A percentile compares a stretch with the other conserved stretches of the same genome.
These are phyloP conservation scores for Pulveroboletus sp. DNA, from an alignment of 768 basidiomycete genomes.

Conservation along the genomic window DNA sequence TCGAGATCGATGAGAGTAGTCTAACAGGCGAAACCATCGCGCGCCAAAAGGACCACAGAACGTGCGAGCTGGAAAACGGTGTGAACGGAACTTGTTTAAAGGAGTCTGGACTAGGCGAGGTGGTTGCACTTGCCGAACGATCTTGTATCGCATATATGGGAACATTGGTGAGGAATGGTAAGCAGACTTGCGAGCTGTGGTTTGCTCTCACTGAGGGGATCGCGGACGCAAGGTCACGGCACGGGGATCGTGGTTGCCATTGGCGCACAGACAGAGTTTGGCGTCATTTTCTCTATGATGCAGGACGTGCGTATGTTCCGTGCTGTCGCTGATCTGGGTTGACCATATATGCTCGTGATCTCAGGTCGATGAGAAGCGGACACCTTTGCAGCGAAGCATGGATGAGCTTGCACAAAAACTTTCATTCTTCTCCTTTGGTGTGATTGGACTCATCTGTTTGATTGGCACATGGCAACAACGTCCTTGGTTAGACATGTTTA, in stretches of 20 bases:
- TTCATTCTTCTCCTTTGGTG: slow-evolving; percentile 85
- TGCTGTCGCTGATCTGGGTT: not conserved
- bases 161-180: slow-evolving; percentile 86
- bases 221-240: slow-evolving; percentile 57
- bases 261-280: slow-evolving; percentile 87
- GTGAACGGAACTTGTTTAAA: slow-evolving; percentile 5
- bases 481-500: slow-evolving; percentile 97
- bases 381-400: slow-evolving; percentile 91
- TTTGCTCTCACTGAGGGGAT: slow-evolving; percentile 2
- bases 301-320: slow-evolving; percentile 63
- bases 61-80: slow-evolving; percentile 46
- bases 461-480: slow-evolving; percentile 84
- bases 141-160: slow-evolving; percentile 94
- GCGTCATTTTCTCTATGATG: slow-evolving; percentile 97
- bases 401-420: slow-evolving; percentile 93
- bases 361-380: slow-evolving; percentile 80
- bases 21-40: slow-evolving; percentile 90
- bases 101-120: slow-evolving; percentile 35
- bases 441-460: slow-evolving; percentile 90
- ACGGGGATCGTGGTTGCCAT: slow-evolving; percentile 84
- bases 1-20: slow-evolving; percentile 95
- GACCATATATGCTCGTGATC: not conserved
- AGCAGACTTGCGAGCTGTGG: slow-evolving; percentile 7
- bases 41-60: slow-evolving; percentile 59
- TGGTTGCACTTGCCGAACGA: slow-evolving; percentile 73